Conservation (phyloP, 176 grass and related monocot genomes). For the Carex cristatella region DNA sequence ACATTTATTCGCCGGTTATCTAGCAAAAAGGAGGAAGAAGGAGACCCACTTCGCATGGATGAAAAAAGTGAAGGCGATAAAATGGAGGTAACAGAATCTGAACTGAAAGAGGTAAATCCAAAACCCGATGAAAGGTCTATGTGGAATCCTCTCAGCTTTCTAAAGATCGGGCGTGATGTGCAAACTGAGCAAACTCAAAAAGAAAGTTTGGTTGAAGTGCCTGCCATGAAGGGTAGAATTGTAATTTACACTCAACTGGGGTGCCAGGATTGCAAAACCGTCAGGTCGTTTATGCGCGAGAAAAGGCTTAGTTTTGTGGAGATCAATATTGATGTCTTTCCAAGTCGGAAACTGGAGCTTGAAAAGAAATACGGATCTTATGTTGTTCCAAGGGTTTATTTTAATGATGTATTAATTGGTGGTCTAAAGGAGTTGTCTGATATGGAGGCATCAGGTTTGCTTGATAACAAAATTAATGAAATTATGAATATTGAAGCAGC, state of each 20-base stretch:
- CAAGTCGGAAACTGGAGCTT: constrained; percentile 69
- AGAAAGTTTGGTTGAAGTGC: constrained; percentile 26
- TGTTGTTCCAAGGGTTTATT: constrained; percentile 71
- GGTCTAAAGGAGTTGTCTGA: constrained; percentile 62
- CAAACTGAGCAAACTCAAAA: constrained; percentile 27
- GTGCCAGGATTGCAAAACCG: constrained; percentile 67
- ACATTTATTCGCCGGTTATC: constrained; percentile 80
- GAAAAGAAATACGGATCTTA: constrained; percentile 73
- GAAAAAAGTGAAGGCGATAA: constrained; percentile 25
- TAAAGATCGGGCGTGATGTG: constrained; percentile 60
- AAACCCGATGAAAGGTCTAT: constrained; percentile 46
- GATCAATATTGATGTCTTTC: constrained; percentile 89
- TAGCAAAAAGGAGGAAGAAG: constrained; percentile 70
- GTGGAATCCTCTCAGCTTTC: constrained; percentile 92
- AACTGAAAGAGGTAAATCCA: constrained; percentile 33
- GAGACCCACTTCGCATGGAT: constrained; percentile 36
- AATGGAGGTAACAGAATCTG: constrained; percentile 32
- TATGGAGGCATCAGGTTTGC: constrained; percentile 58
- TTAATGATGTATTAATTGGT: constrained; percentile 70
- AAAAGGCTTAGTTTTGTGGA: constrained; percentile 70
- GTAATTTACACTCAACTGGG: constrained; percentile 74
- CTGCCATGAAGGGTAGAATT: constrained; percentile 56
- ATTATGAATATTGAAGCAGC: constrained; percentile 51
- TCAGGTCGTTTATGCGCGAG: constrained; percentile 54
- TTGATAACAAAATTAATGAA: constrained; percentile 53